Percentiles rank a stretch among this genome's conserved stretches.
Evolutionary conservation across 2,329 filamentous ascomycete genomes (phyloP).

Genomic region (Tolypocladium endophyticum): DNA sequence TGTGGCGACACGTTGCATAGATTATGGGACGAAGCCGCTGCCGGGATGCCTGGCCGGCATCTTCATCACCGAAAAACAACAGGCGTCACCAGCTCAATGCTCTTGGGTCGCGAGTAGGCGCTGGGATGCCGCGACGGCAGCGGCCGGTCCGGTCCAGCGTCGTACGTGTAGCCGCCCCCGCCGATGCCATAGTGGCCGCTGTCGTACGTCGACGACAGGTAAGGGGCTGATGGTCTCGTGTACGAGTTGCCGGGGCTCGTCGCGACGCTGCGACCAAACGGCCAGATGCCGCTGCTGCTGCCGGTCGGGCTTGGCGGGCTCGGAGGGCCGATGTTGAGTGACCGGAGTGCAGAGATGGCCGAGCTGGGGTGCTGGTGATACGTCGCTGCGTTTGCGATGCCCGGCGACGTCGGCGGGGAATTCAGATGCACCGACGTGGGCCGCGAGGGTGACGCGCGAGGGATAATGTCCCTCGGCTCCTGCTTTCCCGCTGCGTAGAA

Average conservation of each 20-base stretch:
- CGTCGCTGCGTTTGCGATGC: conserved; percentile 12
- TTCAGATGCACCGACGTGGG: conserved; percentile 43
- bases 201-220: conserved; percentile 44
- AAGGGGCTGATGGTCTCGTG: conserved; percentile 25
- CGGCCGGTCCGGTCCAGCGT: conserved; percentile 35
- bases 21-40: neutral
- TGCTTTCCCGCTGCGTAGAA: conserved; percentile 33
- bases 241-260: conserved; percentile 45
- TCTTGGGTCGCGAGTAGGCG: conserved; percentile 46
- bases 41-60: neutral
- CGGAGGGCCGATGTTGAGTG: conserved; percentile 40
- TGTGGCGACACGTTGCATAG: neutral
- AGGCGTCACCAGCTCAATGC: conserved; percentile 54
- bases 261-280: conserved; percentile 39
- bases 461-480: conserved; percentile 52
- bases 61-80: conserved; percentile 36
- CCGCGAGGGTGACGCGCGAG: conserved; percentile 51
- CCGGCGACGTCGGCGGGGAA: conserved; percentile 40
- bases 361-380: conserved; percentile 32
- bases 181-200: conserved; percentile 24
- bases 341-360: conserved; percentile 45
- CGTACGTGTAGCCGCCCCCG: conserved; percentile 27
- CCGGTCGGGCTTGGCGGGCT: conserved; percentile 45
- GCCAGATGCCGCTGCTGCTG: conserved; percentile 37
- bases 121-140: conserved; percentile 44